phyloP scores from a whole-genome alignment of 2,329 filamentous ascomycete species.

The Trichophyton equinum region DNA sequence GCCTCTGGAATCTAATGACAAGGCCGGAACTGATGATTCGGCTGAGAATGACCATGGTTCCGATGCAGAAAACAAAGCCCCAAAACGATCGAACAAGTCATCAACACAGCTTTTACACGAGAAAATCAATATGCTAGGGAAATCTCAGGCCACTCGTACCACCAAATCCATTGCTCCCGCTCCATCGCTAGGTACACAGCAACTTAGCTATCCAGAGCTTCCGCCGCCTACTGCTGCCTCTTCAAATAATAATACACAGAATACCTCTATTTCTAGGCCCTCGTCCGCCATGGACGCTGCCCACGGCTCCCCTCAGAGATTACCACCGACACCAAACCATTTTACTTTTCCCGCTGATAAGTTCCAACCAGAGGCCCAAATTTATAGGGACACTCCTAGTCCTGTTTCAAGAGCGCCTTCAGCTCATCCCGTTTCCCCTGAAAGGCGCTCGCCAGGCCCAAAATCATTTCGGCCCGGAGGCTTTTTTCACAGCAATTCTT shows the following conservation, averaged over 20 bases:
- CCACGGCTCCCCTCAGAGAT: conserved; percentile 7
- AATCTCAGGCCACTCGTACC: conserved; percentile 37
- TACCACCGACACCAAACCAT: background rate
- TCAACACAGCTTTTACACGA: conserved; percentile 91
- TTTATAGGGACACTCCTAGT: conserved; percentile 2
- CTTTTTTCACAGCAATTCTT: conserved; percentile 48
- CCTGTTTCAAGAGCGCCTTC: conserved; percentile 5
- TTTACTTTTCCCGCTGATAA: background rate
- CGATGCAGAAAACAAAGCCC: conserved; percentile 38
- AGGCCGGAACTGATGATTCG: conserved; percentile 45
- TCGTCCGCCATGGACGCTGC: conserved; percentile 15
- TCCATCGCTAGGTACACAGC: conserved; percentile 18
- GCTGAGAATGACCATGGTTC: conserved; percentile 32
- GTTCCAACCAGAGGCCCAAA: background rate
- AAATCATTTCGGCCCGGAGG: conserved; percentile 16
- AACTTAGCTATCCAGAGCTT: conserved; percentile 28
- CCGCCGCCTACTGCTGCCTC: conserved; percentile 13
- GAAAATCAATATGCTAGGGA: conserved; percentile 65
- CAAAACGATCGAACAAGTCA: conserved; percentile 62
- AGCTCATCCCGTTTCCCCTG: conserved; percentile 9
- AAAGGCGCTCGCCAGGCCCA: conserved; percentile 13
- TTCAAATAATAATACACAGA: conserved; percentile 6
- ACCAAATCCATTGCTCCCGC: conserved; percentile 35
- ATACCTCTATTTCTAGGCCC: conserved; percentile 31
- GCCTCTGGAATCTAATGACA: conserved; percentile 35